Evolutionary conservation across 371 early-diverging fungal genomes (phyloP).

Genomic region (Syncephalastrum racemosum): DNA sequence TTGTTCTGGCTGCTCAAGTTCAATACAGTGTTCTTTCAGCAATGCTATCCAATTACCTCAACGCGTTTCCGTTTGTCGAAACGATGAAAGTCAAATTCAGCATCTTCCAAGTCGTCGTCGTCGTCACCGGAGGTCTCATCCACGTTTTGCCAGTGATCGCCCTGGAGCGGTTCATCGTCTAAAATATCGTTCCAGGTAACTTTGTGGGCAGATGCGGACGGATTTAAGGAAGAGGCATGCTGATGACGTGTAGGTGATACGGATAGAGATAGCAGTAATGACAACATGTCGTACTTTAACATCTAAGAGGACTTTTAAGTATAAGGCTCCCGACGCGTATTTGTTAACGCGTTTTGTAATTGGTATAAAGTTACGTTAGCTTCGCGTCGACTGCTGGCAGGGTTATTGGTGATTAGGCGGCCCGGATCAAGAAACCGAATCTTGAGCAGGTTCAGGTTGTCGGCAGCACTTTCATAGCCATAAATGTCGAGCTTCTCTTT

Average conservation of each 20-base stretch:
- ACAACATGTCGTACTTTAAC: slow-evolving; percentile 19
- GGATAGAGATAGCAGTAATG: slow-evolving; percentile 15
- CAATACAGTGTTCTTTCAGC: not conserved
- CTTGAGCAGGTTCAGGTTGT: slow-evolving; percentile 4
- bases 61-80: too few relatives aligned
- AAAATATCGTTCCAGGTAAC: slow-evolving; percentile 24
- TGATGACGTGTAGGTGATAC: not conserved
- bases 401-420: not conserved
- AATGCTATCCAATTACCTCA: too few relatives aligned
- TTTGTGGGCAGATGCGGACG: not conserved
- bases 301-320: too few relatives aligned
- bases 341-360: too few relatives aligned
- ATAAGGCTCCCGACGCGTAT: too few relatives aligned
- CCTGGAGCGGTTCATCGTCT: slow-evolving; percentile 30
- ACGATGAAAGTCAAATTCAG: slow-evolving; percentile 14
- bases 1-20: not conserved
- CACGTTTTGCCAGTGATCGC: slow-evolving; percentile 36
- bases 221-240: not conserved
- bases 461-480: slow-evolving; percentile 13
- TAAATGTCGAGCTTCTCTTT: slow-evolving; percentile 20
- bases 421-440: slow-evolving; percentile 4
- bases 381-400: not conserved
- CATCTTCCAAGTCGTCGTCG: slow-evolving; percentile 13
- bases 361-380: too few relatives aligned
- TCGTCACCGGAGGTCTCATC: slow-evolving; percentile 12